Evolutionary conservation across 1,284 basidiomycete species (phyloP), one percentile per base, ranked within the genome.

Genomic region (Phlebopus sp.): DNA sequence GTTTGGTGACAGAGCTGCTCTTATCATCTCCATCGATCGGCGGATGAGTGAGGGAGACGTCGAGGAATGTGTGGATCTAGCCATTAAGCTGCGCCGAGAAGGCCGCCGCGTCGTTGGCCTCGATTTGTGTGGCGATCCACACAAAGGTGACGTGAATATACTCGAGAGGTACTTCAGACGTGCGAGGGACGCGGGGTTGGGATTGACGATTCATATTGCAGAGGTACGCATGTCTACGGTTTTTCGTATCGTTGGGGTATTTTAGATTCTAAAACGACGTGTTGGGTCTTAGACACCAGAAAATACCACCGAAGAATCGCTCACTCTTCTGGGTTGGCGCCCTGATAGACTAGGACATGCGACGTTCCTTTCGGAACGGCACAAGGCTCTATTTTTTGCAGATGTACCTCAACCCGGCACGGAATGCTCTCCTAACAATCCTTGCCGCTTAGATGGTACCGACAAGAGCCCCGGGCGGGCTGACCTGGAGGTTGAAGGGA

Each of bases 261-360:
- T n/a, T n/a, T n/a, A n/a, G 21, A n/a, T n/a, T 7, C 29, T n/a
- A 27, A n/a, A 30, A 35, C 15, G 31, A 35, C 8, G 17, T 31
- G 29, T 40, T 35, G 9, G 32, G 35, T 29, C 38, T 32, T 49
- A 82, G 85, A 83, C 76, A 0, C 58, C 55, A 3, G 58, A 71
- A 5, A 84, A 83, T 53, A 63, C 78, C 2, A 48, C 68, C 1
- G 69, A 72, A 37, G 90, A 92, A 51, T 85, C 84, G 0, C 66
- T 79, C n/a, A 64, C 73, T 40, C 69, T 92, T 9, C 72, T 92
- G 1, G 77, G 78, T 1, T 84, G 78, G 67, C 61, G 69, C 21
- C 88, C 90, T 0, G 70, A 84, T 47, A 74, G 90, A 27, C 71
- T 93, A 0, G 89, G 90, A 0, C 91, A 93, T 55, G 90, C 87